Conservation (phyloP, 2,329 filamentous ascomycete species). For the Hypoxylon sp. region DNA sequence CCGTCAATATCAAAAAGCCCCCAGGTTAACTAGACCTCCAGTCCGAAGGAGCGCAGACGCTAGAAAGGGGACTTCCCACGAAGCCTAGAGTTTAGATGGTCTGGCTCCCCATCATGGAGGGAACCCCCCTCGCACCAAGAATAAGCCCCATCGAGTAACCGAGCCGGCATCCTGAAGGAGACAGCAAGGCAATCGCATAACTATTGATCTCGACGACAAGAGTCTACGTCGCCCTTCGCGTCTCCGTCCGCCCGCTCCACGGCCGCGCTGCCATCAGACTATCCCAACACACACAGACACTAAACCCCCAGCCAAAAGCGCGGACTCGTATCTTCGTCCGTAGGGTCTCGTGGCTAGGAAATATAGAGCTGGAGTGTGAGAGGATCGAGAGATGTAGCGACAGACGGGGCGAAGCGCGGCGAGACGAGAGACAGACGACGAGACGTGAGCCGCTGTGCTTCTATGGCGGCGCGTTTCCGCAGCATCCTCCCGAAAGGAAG, state of each 20-base stretch:
- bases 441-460: slow-evolving; percentile 90
- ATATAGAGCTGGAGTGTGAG: slow-evolving; percentile 18
- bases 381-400: slow-evolving; percentile 54
- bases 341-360: slow-evolving; percentile 53
- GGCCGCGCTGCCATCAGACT: slow-evolving; percentile 40
- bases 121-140: slow-evolving; percentile 93
- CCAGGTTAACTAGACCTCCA: slow-evolving; percentile 22
- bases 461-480: slow-evolving; percentile 99
- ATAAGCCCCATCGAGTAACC: slow-evolving; percentile 99
- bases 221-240: slow-evolving; percentile 63
- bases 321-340: slow-evolving; percentile 95
- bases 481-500: slow-evolving; percentile 56
- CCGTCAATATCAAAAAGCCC: slow-evolving; percentile 1
- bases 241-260: slow-evolving; percentile 50
- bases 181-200: slow-evolving; percentile 90
- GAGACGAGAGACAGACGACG: slow-evolving; percentile 59
- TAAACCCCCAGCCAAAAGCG: slow-evolving; percentile 48
- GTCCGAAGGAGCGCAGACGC: slow-evolving; percentile 30
- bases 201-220: slow-evolving; percentile 93
- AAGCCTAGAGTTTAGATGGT: slow-evolving; percentile 48
- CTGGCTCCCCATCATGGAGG: slow-evolving; percentile 40
- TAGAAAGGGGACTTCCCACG: slow-evolving; percentile 40
- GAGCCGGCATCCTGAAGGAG: slow-evolving; percentile 48
- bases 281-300: slow-evolving; percentile 29
- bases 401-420: slow-evolving; percentile 51